Evolutionary conservation across 495 filamentous ascomycete genomes (phyloP).

Genomic region (Tuber melanosporum): DNA sequence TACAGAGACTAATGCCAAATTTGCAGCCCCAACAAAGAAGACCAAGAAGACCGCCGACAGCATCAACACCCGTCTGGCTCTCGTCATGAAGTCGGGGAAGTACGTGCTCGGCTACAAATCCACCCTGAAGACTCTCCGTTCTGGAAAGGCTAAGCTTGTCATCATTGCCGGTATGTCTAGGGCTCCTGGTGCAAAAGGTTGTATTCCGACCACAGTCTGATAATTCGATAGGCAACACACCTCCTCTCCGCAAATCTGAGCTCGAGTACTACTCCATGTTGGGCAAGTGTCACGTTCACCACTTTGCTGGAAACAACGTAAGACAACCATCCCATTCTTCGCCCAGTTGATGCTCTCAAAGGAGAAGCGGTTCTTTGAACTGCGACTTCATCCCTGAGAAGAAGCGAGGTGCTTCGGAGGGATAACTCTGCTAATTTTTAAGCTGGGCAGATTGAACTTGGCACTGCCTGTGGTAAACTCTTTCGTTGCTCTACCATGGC

Average conservation of each 20-base stretch:
- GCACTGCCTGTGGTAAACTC: slow-evolving; percentile 88
- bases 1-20: slow-evolving; percentile 1
- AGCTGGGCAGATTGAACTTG: slow-evolving; percentile 75
- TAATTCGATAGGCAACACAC: slow-evolving; percentile 58
- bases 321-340: slow-evolving; percentile 45
- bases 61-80: slow-evolving; percentile 67
- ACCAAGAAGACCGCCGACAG: slow-evolving; percentile 83
- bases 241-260: slow-evolving; percentile 90
- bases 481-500: slow-evolving; percentile 89
- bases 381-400: slow-evolving; percentile 60
- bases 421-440: slow-evolving; percentile 44
- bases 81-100: slow-evolving; percentile 96
- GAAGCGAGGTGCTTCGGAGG: slow-evolving; percentile 76
- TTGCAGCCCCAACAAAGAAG: slow-evolving; percentile 86
- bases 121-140: slow-evolving; percentile 89
- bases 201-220: not conserved
- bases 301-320: slow-evolving; percentile 97
- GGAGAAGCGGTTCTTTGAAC: slow-evolving; percentile 30
- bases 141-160: slow-evolving; percentile 70
- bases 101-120: slow-evolving; percentile 74
- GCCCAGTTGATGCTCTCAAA: slow-evolving; percentile 18
- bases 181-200: too few relatives aligned
- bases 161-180: slow-evolving; percentile 62
- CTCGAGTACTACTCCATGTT: slow-evolving; percentile 92
- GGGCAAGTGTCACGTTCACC: slow-evolving; percentile 87